Evolutionary conservation across 768 basidiomycete genomes (phyloP), one percentile per base, ranked within the genome.

Genomic region (Collybiopsis luxurians): DNA sequence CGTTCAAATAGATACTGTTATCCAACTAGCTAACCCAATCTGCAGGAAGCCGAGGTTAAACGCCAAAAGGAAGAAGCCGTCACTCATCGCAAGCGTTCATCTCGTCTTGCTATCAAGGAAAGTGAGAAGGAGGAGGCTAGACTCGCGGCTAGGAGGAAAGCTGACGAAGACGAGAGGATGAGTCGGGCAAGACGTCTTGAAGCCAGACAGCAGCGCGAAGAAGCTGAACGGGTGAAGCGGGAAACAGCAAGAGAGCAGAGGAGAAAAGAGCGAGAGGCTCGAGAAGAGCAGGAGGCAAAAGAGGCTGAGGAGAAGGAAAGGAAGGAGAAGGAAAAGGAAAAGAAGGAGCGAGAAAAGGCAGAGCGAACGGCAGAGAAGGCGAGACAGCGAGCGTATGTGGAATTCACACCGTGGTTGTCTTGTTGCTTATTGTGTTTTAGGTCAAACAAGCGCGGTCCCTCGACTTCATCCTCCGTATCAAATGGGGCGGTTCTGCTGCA

Each of bases 31-130:
- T 49, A 31, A 51, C 26, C 46, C 17, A 21, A 45, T 34, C 21
- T 26, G 42, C 65, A 90, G 89, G 85, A 89, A 71, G 71, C 77
- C 28, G 82, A 87, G 64, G 79, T 75, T 34, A 84, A 85, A 66
- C 77, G 79, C 23, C 81, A 77, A 13, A 58, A 89, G 50, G 88
- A 91, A 59, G 87, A 90, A 60, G 89, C 90, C 1, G 73, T 95
- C 12, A 81, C 84, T 24, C 89, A 91, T 58, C 85, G 95, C 58
- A 97, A 98, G 69, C 87, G 95, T 23, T 96, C 94, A 0, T 92
- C 92, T 17, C 89, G 95, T 30, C 85, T 97, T 56, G 90, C 92
- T 2, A 73, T 86, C 38, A 87, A 84, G 62, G 94, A 96, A 68
- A 82, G 75, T 34, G 92, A 91, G 69, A 84, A 83, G 61, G 89